Conservation (phyloP, 2,329 filamentous ascomycete genomes). For the Penicillium capsulatum region DNA sequence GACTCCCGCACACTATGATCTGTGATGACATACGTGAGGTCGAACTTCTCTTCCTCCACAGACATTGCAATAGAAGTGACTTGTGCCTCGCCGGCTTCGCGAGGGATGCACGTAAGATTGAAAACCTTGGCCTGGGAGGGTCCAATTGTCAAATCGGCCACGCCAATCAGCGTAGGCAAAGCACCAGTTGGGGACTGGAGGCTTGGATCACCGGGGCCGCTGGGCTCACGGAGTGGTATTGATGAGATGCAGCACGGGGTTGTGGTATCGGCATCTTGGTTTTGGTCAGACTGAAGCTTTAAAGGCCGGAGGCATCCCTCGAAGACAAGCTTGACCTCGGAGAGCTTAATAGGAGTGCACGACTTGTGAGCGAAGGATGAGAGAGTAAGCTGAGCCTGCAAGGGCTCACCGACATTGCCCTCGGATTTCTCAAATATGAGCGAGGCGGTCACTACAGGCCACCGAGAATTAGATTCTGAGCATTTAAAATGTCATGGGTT, state of each 20-base stretch:
- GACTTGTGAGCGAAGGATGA: constrained; percentile 45
- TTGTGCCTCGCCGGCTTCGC: constrained; percentile 74
- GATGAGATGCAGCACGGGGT: constrained; percentile 28
- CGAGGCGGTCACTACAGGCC: constrained; percentile 42
- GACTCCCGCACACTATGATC: constrained; percentile 33
- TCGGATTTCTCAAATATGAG: constrained; percentile 53
- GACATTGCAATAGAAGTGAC: constrained; percentile 61
- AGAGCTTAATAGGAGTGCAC: constrained; percentile 47
- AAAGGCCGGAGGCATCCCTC: constrained; percentile 48
- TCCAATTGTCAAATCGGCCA: constrained; percentile 60
- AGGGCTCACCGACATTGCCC: constrained; percentile 57
- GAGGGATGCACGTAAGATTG: constrained; percentile 66
- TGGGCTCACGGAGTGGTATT: constrained; percentile 34
- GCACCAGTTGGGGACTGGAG: constrained; percentile 34
- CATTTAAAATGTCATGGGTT: not conserved
- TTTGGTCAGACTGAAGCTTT: constrained; percentile 36
- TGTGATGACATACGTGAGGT: constrained; percentile 61
- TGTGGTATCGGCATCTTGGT: constrained; percentile 20
- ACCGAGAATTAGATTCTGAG: constrained; percentile 14
- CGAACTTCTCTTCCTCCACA: constrained; percentile 62
- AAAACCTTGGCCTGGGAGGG: constrained; percentile 67
- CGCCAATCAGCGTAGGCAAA: constrained; percentile 49
- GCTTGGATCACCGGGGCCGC: constrained; percentile 24
- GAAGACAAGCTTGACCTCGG: constrained; percentile 50
- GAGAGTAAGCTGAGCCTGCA: constrained; percentile 54